Percentiles rank a stretch among this genome's conserved stretches.
Evolutionary conservation across 2,329 filamentous ascomycete species (phyloP).

Genomic region (Coleophoma eucalyptorum): DNA sequence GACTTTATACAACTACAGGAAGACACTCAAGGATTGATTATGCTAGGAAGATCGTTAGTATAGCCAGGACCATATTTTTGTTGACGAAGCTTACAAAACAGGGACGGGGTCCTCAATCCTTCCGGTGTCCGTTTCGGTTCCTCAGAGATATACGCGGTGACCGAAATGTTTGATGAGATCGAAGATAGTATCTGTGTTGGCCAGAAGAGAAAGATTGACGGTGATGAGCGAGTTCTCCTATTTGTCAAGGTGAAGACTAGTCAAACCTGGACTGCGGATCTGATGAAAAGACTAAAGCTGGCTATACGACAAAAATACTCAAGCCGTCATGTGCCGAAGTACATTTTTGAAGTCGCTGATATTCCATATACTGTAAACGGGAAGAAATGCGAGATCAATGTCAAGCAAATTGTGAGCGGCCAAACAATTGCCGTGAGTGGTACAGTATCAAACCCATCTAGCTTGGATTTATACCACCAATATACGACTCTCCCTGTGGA

Average conservation of each 20-base stretch:
- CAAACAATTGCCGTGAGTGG: constrained; percentile 70
- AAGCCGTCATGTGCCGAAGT: constrained; percentile 72
- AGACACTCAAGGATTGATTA: constrained; percentile 57
- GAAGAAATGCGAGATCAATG: constrained; percentile 81
- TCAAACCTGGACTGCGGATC: constrained; percentile 42
- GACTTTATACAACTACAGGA: constrained; percentile 75
- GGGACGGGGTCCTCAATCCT: constrained; percentile 78
- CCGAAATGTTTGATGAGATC: constrained; percentile 65
- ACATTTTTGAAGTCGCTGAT: constrained; percentile 75
- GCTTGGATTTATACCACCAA: constrained; percentile 73
- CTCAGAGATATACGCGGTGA: constrained; percentile 73
- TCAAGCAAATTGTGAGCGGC: constrained; percentile 80
- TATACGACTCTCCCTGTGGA: too few relatives aligned
- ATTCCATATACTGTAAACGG: constrained; percentile 81
- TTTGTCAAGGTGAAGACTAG: constrained; percentile 60
- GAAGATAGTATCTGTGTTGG: constrained; percentile 77
- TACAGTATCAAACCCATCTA: constrained; percentile 72
- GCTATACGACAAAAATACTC: constrained; percentile 64
- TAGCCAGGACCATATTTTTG: too few relatives aligned
- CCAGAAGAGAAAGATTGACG: constrained; percentile 59
- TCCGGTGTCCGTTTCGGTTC: constrained; percentile 76
- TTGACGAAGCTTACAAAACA: too few relatives aligned
- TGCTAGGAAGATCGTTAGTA: constrained; percentile 70
- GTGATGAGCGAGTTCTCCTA: constrained; percentile 54
- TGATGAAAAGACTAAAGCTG: constrained; percentile 58